phyloP scores from a whole-genome alignment of 2,329 filamentous ascomycete species.

The Clonostachys chloroleuca region DNA sequence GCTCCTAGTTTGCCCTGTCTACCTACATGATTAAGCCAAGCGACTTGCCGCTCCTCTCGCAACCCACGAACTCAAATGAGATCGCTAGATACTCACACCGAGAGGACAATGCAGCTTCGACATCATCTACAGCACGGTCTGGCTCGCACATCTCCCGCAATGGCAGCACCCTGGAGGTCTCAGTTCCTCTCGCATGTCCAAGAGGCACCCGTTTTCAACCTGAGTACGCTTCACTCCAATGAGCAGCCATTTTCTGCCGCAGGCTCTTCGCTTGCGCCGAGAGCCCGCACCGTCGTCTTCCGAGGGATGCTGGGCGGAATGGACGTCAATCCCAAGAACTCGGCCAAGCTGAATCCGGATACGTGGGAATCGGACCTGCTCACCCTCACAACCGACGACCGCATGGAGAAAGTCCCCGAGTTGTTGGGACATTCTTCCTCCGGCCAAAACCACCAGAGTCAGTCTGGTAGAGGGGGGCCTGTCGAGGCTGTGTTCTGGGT shows the following conservation, averaged over 20 bases:
- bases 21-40: no score
- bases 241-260: constrained; percentile 2
- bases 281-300: constrained; percentile 77
- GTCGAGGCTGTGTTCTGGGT: constrained; percentile 88
- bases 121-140: constrained; percentile 15
- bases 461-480: constrained; percentile 58
- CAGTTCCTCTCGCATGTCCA: constrained; percentile 46
- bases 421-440: constrained; percentile 46
- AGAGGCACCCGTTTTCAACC: constrained; percentile 39
- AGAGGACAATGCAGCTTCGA: constrained; percentile 17
- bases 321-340: constrained; percentile 67
- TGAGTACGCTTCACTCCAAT: constrained; percentile 42
- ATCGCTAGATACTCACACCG: neutral
- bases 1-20: no score
- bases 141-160: constrained; percentile 14
- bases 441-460: constrained; percentile 13
- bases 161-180: constrained; percentile 47
- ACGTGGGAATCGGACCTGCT: constrained; percentile 72
- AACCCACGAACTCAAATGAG: neutral
- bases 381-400: constrained; percentile 80
- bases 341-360: constrained; percentile 65
- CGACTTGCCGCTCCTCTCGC: no score
- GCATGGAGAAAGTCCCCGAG: constrained; percentile 80
- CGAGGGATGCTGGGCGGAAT: constrained; percentile 79
- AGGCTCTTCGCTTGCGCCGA: constrained; percentile 27